Evolutionary conservation across 2,329 filamentous ascomycete genomes (phyloP), one percentile per base, ranked within the genome.

Genomic region (Capronia americana): DNA sequence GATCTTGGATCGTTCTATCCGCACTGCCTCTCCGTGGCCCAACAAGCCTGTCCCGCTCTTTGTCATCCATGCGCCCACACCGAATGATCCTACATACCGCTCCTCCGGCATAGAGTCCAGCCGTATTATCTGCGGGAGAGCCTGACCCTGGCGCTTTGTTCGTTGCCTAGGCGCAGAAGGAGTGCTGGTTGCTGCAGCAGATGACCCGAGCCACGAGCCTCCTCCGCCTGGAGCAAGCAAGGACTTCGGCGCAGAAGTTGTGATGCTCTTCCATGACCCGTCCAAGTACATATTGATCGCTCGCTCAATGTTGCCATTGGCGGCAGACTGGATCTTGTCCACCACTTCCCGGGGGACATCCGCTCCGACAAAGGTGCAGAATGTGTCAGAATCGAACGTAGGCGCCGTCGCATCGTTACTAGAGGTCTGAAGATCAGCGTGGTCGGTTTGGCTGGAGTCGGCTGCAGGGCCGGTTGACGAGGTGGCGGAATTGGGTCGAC

Each of bases 21-120:
- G 88, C 65, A 99, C 88, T n/a, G 80, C 73, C 70, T 98, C 94
- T 17, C 91, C 92, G 73, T 96, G 91, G 70, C 88, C 90, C 28
- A 99, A 75, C 5, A 97, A 76, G 44, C 87, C 87, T 2, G 80
- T 81, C 0, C 94, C 94, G 76, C 92, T 97, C 73, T 89, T 88
- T 3, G 94, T 98, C 5, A 92, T 89, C 95, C 95, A 99, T 4
- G 90, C 95, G 61, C 90, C 92, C 4, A 92, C 93, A 8, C 95
- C 95, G 78, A 98, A 95, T 0, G 93, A 92, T 20, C 95, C 95
- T 67, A 98, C 86, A 73, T 98, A 99, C 74, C 95, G 81, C 71
- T 82, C 83, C 1, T 79, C 73, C 0, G 88, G 88, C 82, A 84
- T 86, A 3, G 73, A 73, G 30, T 73, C 73, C 17, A 78, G 62